Percentiles rank a stretch among this genome's conserved stretches.
Conservation (phyloP, 1,284 basidiomycete genomes). For the Apiotrichum akiyoshidainum region DNA sequence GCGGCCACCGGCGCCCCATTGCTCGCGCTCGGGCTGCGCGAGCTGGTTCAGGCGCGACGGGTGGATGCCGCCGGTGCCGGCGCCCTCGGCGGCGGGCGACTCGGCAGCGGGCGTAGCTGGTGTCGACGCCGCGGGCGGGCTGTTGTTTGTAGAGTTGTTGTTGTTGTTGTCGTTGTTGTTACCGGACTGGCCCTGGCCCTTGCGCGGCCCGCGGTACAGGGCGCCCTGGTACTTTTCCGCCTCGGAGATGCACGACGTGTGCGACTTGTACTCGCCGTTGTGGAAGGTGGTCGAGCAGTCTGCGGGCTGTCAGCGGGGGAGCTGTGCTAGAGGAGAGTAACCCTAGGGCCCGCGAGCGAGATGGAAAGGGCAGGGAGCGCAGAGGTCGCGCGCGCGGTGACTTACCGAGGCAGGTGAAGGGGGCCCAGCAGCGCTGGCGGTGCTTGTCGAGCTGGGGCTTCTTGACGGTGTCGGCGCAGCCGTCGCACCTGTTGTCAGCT, state of each 20-base stretch:
- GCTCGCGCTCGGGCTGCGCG: neutral
- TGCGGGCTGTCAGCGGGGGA: conserved; percentile 18
- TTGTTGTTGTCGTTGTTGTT: no score
- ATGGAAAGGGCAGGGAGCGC: neutral
- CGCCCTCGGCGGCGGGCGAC: conserved; percentile 2
- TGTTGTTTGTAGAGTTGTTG: conserved; percentile 6
- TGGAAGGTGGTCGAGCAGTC: conserved; percentile 80
- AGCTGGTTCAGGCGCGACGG: conserved; percentile 32
- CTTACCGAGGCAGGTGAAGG: conserved; percentile 71
- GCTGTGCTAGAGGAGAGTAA: neutral
- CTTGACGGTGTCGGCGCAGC: conserved; percentile 78
- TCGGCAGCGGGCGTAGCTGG: conserved; percentile 20
- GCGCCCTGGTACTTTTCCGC: conserved; percentile 87
- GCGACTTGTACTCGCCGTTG: conserved; percentile 68
- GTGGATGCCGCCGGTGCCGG: conserved; percentile 28
- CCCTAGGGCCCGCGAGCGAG: no score
- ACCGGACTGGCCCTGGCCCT: conserved; percentile 39
- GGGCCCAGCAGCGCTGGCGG: conserved; percentile 53
- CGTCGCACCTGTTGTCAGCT: conserved; percentile 54
- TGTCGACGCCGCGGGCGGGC: conserved; percentile 19
- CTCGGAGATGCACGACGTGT: conserved; percentile 80
- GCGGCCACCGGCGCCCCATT: neutral
- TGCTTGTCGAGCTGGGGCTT: conserved; percentile 72
- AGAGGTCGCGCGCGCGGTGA: neutral
- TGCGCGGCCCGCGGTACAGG: conserved; percentile 74